Evolutionary conservation across 2,329 filamentous ascomycete species (phyloP).

Genomic region (Bisporella sp.): DNA sequence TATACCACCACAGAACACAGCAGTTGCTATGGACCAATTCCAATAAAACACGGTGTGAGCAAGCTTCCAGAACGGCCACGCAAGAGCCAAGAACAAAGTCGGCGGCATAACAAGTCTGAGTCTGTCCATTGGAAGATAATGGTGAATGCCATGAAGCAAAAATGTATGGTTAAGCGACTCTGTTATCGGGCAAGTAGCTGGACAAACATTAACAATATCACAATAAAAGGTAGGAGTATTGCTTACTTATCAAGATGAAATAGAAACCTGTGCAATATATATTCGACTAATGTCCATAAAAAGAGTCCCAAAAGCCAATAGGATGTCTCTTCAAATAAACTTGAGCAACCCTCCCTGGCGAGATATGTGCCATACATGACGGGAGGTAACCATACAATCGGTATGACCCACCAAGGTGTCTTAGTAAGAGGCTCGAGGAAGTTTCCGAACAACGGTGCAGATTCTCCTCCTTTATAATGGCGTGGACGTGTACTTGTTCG

Average conservation of each 20-base stretch:
- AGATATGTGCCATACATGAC: constrained; percentile 66
- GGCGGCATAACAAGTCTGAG: constrained; percentile 97
- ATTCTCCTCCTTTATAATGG: constrained; percentile 90
- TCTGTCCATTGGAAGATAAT: constrained; percentile 99
- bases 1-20: constrained; percentile 81
- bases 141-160: constrained; percentile 95
- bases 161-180: constrained; percentile 83
- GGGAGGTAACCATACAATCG: constrained; percentile 75
- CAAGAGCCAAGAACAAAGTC: constrained; percentile 74
- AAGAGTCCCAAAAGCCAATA: constrained; percentile 67
- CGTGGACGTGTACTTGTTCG: constrained; percentile 92
- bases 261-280: constrained; percentile 78
- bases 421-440: constrained; percentile 96
- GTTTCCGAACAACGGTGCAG: constrained; percentile 92
- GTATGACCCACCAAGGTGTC: constrained; percentile 91
- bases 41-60: constrained; percentile 76
- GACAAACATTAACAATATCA: constrained; percentile 13
- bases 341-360: constrained; percentile 54
- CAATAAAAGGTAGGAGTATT: neutral
- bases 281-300: constrained; percentile 88
- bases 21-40: constrained; percentile 75
- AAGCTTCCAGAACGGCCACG: constrained; percentile 86
- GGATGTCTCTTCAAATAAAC: constrained; percentile 37
- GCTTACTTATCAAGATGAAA: constrained; percentile 91
- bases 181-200: constrained; percentile 85